Evolutionary conservation across 495 filamentous ascomycete genomes (phyloP).

Genomic region (Margaritispora aquatica): DNA sequence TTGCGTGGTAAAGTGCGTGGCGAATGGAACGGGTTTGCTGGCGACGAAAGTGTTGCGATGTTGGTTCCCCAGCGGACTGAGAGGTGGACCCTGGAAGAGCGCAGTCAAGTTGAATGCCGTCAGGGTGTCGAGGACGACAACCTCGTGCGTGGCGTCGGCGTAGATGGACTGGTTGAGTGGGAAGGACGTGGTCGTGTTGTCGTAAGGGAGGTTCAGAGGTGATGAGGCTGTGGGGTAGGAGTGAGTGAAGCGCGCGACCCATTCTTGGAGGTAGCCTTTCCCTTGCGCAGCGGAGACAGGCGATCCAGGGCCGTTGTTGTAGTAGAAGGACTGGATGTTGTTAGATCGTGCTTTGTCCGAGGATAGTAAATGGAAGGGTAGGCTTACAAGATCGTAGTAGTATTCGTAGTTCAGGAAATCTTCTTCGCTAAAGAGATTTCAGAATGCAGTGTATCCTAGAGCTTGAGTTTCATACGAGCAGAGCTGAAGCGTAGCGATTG

Average conservation of each 20-base stretch:
- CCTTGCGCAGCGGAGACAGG: slow-evolving; percentile 1
- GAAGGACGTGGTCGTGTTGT: slow-evolving; percentile 2
- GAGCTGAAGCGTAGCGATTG: slow-evolving; percentile 6
- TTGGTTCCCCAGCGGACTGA: neutral
- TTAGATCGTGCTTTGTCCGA: too few relatives aligned
- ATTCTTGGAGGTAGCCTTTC: slow-evolving; percentile 5
- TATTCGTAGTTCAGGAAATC: slow-evolving; percentile 2
- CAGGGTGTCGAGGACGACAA: slow-evolving; percentile 1
- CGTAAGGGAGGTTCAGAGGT: neutral
- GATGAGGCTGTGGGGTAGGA: slow-evolving; percentile 1
- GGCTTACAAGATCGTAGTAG: slow-evolving; percentile 1
- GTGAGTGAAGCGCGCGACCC: slow-evolving; percentile 1
- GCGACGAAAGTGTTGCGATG: neutral
- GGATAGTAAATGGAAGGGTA: too few relatives aligned
- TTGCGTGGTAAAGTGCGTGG: slow-evolving; percentile 1
- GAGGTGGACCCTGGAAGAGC: slow-evolving; percentile 1
- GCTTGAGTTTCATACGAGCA: slow-evolving; percentile 4
- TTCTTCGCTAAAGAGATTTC: slow-evolving; percentile 1
- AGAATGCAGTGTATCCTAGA: slow-evolving; percentile 2
- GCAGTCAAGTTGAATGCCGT: slow-evolving; percentile 1
- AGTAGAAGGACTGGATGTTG: neutral
- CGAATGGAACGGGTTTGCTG: neutral
- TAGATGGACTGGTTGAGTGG: slow-evolving; percentile 2
- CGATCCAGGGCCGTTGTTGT: neutral
- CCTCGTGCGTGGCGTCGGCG: slow-evolving; percentile 3